Evolutionary conservation across 495 filamentous ascomycete genomes (phyloP), one percentile per base, ranked within the genome.

Genomic region (Trichoderma gamsii): DNA sequence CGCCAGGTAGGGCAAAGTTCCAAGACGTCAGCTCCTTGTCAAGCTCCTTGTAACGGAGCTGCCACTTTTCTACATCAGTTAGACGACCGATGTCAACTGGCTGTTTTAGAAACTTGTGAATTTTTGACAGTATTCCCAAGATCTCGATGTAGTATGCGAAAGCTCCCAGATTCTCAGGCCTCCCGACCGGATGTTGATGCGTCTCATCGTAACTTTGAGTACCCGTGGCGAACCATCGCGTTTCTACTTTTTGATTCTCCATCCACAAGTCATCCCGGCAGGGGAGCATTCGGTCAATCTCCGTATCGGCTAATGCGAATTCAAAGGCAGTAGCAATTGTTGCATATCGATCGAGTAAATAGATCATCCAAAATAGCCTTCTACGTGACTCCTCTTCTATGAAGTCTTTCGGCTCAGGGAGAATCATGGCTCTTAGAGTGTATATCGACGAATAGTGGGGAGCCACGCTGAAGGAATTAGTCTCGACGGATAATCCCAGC

Each of bases 281-380:
- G 23, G 92, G 92, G 15, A 97, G 81, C 61, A 87, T 91, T 32
- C 92, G 86, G 73, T 96, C 91, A 65, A 97, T 94, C 70, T 96
- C 92, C 70, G 88, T 90, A 71, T 96, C 91, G 70, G 92, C 88
- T 64, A 97, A 78, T 3, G 90, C 90, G 76, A 97, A 93, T 74
- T 96, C 91, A 70, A 97, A 95, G 3, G 92, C 91, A 0, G 92
- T 97, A 0, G 91, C 88, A 61, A 96, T 86, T 1, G 92, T 96
- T 1, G 92, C 92, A 71, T 95, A 96, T 51, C 93, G 83, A 76
- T 97, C 92, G 43, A 97, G 82, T 35, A 96, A 75, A 72, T 95
- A 97, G 35, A 96, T 88, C 90, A 92, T 93, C 92, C 92, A 97
- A 79, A 97, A 96, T 1, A 96, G 79, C 8, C 92, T 82, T 51